Evolutionary conservation across 352 stramenopile genomes (phyloP), one percentile per base, ranked within the genome.

Genomic region (Vaucheria bursata): DNA sequence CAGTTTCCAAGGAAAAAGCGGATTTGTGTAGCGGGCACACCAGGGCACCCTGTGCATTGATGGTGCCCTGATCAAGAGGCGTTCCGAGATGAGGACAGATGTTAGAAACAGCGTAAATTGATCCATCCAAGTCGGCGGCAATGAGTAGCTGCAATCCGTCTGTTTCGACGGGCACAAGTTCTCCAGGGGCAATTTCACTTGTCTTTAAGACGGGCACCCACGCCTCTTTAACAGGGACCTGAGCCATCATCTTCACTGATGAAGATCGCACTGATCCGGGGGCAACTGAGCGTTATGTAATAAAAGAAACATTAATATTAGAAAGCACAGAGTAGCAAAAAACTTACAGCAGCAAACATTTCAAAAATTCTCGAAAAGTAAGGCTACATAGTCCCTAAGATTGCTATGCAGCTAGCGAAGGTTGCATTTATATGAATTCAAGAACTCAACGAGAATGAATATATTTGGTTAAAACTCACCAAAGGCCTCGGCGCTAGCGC

Each of bases 11-110:
- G 65, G 70, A 81, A 69, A 86, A 86, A 8, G 81, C 81, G 35
- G 79, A 84, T 66, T 86, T 86, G 77, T 86, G 81, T 31, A 86
- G 70, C 18, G 81, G 81, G 79, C 81, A 86, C 52, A 86, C 81
- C 59, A 86, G 80, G n/a, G 79, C 75, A 49, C 79, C 79, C 34
- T 81, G 71, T 18, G 73, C 80, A 52, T 80, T 80, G 68, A 86
- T 75, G 71, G 73, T 77, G 29, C 81, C 81, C 71, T 86, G 79
- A 68, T 86, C 81, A 12, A 86, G 79, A 39, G 81, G 81, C 6
- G 81, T 86, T 33, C 81, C 81, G 53, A 86, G 74, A 74, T 86
- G 81, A 6, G 81, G 81, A 80, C 81, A 86, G 77, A 85, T 83
- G 75, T 86, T 86, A 39, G 81, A 79, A 39, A 76, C 79, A 40